These are phyloP conservation scores for Dendrocalamus latiflorus DNA, from an alignment of 202 grass and related monocot species.

Conservation along the genomic window DNA sequence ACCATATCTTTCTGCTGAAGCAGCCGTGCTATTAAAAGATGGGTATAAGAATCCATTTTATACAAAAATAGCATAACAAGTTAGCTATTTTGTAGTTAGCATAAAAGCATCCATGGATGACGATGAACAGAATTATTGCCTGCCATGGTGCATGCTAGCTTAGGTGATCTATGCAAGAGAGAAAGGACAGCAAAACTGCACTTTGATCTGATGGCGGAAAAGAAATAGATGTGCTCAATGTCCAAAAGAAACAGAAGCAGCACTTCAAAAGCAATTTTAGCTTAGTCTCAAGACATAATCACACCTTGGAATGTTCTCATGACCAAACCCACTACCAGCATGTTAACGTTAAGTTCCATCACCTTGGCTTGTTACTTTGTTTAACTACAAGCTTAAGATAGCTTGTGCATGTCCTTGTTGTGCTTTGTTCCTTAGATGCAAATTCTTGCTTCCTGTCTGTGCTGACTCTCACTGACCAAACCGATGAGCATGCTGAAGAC, in stretches of 20 bases:
- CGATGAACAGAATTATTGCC: constrained; percentile 12
- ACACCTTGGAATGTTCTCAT: constrained; percentile 36
- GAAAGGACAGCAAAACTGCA: background rate
- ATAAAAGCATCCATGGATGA: background rate
- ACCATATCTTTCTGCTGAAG: background rate
- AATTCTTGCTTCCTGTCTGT: constrained; percentile 6
- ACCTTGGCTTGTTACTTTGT: constrained; percentile 10
- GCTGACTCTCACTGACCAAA: background rate
- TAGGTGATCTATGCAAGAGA: background rate
- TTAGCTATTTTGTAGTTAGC: background rate
- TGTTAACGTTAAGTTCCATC: constrained; percentile 16
- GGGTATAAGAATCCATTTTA: background rate
- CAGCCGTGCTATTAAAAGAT: background rate
- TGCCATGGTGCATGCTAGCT: background rate
- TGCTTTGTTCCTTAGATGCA: background rate
- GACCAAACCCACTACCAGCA: constrained; percentile 31
- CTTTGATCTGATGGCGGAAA: background rate
- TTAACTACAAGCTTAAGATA: constrained; percentile 17
- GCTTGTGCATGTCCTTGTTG: constrained; percentile 9
- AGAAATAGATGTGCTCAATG: background rate
- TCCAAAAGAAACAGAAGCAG: constrained; percentile 20
- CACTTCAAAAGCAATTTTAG: constrained; percentile 23
- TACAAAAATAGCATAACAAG: background rate
- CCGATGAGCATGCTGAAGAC: background rate
- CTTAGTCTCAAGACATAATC: constrained; percentile 32